Evolutionary conservation across 169 alveolate genomes (phyloP).

Genomic region (Cryptosporidium muris): DNA sequence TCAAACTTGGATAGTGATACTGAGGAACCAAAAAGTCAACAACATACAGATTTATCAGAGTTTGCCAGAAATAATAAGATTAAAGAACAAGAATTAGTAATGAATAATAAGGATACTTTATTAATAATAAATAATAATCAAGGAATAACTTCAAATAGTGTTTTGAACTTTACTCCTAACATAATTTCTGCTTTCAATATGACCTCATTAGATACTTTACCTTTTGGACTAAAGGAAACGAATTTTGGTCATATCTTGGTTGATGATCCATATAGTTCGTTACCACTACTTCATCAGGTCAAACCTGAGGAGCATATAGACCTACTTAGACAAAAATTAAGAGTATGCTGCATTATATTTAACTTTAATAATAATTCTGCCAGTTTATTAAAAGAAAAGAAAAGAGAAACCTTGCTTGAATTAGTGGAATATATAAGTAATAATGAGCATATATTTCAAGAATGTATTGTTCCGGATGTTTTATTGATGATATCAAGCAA

Average conservation of each 20-base stretch:
- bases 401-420: constrained; percentile 86
- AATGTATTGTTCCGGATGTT: constrained; percentile 46
- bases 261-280: constrained; percentile 75
- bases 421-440: constrained; percentile 84
- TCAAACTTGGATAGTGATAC: constrained; percentile 11
- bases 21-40: neutral
- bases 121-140: neutral
- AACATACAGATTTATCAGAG: neutral
- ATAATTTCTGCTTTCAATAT: no score
- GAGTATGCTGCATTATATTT: constrained; percentile 82
- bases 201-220: constrained; percentile 3
- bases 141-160: neutral
- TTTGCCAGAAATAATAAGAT: no score
- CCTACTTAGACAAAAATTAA: constrained; percentile 83
- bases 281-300: constrained; percentile 80
- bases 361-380: constrained; percentile 77
- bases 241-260: constrained; percentile 9
- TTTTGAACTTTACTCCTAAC: neutral
- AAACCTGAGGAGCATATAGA: constrained; percentile 75
- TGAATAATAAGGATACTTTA: neutral
- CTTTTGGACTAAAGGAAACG: constrained; percentile 18
- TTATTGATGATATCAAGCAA: constrained; percentile 60
- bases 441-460: constrained; percentile 43
- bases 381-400: constrained; percentile 82
- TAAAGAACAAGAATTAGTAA: neutral